Base-by-base conservation (phyloP, 192 early-diverging fungal species). In the Backusella westeae region DNA sequence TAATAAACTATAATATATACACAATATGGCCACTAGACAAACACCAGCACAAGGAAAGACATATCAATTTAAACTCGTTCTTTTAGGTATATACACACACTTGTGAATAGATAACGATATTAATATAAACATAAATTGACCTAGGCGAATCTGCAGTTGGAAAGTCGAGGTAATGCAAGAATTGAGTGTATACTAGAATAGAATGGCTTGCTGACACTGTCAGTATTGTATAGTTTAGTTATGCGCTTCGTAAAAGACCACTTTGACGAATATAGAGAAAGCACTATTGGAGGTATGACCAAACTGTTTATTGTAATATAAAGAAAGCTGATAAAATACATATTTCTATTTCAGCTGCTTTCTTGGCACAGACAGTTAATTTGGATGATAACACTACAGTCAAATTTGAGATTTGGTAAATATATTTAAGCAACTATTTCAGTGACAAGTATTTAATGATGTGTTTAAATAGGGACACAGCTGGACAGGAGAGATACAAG, bases 51-150 rank as follows among this genome's bases (percentile, higher is more conserved):
- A 78, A 81, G 86, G 86, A 71, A 96, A 94, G 75, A 90, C 92
- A 71, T 93, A 92, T 79, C 94, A 93, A 73, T 96, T 97, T 80
- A 99, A 98, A 75, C 92, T 99, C 41, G 97, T 99, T 56, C 87
- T 99, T 53, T 88, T 99, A 70, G 97, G 97, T 91, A 87, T 69
- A 23, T n/a, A 53, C 17, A 17, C 52, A 9, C 19, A 53, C 1
- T 5, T 21, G 34, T 19, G 19, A 21, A 26, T 73, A 17, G n/a
- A 42, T 34, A 26, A 29, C 35, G 29, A 67, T 46, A 17, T 42
- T 59, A 32, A 19, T 34, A 70, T 12, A 71, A 65, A 32, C 52
- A 29, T 59, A 23, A 59, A 52, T 52, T 53, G n/a, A 42, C 75
- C 12, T 32, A 88, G 89, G 90, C 41, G 90, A 91, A 68, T 89